Percentiles rank a stretch among this genome's conserved stretches.
phyloP scores from a whole-genome alignment of 108 stramenopile species.

The Cyclotella kingstonii region DNA sequence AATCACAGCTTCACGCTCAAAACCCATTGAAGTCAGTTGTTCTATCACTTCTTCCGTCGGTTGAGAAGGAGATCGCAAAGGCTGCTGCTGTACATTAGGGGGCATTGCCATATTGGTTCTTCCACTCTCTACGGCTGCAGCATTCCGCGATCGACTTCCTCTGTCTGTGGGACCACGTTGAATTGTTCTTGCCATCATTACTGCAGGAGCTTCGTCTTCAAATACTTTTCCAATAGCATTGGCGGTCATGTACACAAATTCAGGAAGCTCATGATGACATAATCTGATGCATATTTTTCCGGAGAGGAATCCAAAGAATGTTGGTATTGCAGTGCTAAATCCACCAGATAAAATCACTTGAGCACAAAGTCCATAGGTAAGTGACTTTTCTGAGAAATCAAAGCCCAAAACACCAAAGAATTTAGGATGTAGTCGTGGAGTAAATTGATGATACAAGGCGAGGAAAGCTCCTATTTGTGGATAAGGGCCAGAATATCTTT shows the following conservation, averaged over 20 bases:
- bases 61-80: conserved; percentile 42
- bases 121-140: conserved; percentile 1
- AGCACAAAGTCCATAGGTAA: conserved; percentile 50
- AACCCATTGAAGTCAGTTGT: conserved; percentile 81
- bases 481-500: conserved; percentile 48
- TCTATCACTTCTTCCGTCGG: conserved; percentile 71
- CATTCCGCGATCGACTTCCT: conserved; percentile 5
- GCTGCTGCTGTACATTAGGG: conserved; percentile 4
- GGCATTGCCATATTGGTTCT: neutral
- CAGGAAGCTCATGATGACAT: conserved; percentile 30
- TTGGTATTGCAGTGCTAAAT: conserved; percentile 27
- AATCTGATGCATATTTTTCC: conserved; percentile 25
- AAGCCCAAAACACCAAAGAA: conserved; percentile 63
- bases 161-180: conserved; percentile 22
- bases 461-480: conserved; percentile 59
- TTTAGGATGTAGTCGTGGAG: conserved; percentile 69
- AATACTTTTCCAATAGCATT: conserved; percentile 15
- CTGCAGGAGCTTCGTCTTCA: conserved; percentile 39
- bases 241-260: conserved; percentile 16
- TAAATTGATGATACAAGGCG: conserved; percentile 53
- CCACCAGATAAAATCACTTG: conserved; percentile 44
- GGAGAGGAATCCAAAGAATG: conserved; percentile 33
- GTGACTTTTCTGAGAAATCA: conserved; percentile 67
- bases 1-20: conserved; percentile 71
- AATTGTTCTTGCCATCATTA: conserved; percentile 38